These are phyloP conservation scores for Straminergon stramineum DNA, from an alignment of 225 moss, liverwort and hornwort species.

Conservation along the genomic window DNA sequence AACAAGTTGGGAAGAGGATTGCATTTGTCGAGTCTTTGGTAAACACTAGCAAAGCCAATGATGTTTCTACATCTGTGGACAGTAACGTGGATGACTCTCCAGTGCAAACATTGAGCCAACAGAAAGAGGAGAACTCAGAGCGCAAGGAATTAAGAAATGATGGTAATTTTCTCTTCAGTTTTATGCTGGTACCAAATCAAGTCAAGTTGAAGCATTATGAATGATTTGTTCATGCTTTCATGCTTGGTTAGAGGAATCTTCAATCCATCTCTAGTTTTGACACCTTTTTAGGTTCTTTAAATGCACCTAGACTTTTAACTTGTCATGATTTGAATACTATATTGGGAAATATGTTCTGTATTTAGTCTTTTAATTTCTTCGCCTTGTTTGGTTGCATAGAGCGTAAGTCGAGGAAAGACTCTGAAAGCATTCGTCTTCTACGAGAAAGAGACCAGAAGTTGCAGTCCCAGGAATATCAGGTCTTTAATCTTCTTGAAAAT, in stretches of 20 bases:
- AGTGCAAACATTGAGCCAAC: constrained; percentile 3
- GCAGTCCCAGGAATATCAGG: constrained; percentile 52
- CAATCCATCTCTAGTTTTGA: background rate
- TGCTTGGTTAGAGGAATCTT: background rate
- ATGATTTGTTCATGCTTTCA: background rate
- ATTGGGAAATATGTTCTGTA: background rate
- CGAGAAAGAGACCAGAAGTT: constrained; percentile 46
- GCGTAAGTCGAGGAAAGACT: constrained; percentile 35
- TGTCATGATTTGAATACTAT: background rate
- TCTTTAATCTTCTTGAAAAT: background rate
- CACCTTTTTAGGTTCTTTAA: background rate
- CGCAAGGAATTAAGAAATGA: constrained; percentile 21
- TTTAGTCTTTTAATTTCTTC: background rate
- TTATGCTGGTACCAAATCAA: background rate
- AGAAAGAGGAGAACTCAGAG: constrained; percentile 11
- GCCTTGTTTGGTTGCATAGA: constrained; percentile 22
- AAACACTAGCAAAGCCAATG: constrained; percentile 48
- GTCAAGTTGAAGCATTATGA: background rate
- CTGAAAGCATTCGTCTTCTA: constrained; percentile 60
- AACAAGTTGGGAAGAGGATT: constrained; percentile 67
- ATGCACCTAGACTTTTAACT: background rate
- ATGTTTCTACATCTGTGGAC: constrained; percentile 1
- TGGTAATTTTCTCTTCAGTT: constrained; percentile 30
- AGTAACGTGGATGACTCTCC: constrained; percentile 20
- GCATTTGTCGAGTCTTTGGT: constrained; percentile 91